These are phyloP conservation scores for Magnaporthiopsis poae DNA, from an alignment of 2,329 filamentous ascomycete species.

Conservation along the genomic window DNA sequence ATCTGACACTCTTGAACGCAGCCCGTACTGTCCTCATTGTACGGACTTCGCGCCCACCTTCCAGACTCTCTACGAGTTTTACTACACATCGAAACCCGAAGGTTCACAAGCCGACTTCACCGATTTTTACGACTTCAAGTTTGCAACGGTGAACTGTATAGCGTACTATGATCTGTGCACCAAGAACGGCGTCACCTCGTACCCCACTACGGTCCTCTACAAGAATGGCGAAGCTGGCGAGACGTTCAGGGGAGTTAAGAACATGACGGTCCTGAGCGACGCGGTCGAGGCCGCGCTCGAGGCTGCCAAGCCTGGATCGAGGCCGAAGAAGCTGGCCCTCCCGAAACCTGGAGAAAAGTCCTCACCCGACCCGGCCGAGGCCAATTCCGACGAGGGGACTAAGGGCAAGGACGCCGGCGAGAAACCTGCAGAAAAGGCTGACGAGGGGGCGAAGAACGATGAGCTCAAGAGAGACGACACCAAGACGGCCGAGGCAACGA, in stretches of 20 bases:
- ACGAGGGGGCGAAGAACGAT: constrained; percentile 17
- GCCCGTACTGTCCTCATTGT: constrained; percentile 63
- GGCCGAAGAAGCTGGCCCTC: constrained; percentile 57
- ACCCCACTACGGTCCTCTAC: constrained; percentile 69
- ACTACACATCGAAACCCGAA: constrained; percentile 68
- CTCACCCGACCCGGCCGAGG: background rate
- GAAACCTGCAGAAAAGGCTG: constrained; percentile 11
- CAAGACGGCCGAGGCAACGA: constrained; percentile 6
- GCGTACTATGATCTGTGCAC: constrained; percentile 71
- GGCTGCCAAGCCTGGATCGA: constrained; percentile 66
- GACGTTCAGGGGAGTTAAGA: constrained; percentile 55
- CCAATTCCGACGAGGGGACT: constrained; percentile 10
- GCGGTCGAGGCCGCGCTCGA: constrained; percentile 72
- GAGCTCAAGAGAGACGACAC: constrained; percentile 14
- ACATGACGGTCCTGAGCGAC: constrained; percentile 54
- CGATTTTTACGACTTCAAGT: constrained; percentile 79
- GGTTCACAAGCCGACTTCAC: constrained; percentile 47
- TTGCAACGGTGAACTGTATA: constrained; percentile 76
- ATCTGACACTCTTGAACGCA: constrained; percentile 24
- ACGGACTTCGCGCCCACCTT: constrained; percentile 69
- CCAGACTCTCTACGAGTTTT: constrained; percentile 92
- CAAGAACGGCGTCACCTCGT: constrained; percentile 56
- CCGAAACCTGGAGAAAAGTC: constrained; percentile 58
- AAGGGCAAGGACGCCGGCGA: constrained; percentile 11
- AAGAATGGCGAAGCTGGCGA: constrained; percentile 64